phyloP scores from a whole-genome alignment of 2,329 filamentous ascomycete genomes.

The Monosporascus sp. region DNA sequence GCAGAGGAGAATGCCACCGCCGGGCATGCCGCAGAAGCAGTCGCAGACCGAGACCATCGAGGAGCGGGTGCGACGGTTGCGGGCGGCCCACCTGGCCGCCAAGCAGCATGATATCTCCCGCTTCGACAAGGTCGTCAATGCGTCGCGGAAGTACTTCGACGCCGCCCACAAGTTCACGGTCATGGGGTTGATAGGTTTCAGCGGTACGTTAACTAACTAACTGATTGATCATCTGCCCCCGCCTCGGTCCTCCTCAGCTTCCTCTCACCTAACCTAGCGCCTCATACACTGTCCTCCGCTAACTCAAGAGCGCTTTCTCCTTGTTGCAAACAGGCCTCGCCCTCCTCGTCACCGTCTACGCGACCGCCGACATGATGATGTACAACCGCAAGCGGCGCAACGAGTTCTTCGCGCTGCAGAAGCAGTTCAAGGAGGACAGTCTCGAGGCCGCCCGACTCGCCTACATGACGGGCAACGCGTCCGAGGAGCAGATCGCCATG shows the following conservation, averaged over 20 bases:
- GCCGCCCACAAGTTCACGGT: slow-evolving; percentile 52
- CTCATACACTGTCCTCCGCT: too few species aligned
- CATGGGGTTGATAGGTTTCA: slow-evolving; percentile 49
- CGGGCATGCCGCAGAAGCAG: slow-evolving; percentile 20
- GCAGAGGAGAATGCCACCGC: slow-evolving; percentile 12
- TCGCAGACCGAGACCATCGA: slow-evolving; percentile 55
- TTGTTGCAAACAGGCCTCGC: slow-evolving; percentile 39
- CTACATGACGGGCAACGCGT: slow-evolving; percentile 54
- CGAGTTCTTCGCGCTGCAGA: slow-evolving; percentile 53
- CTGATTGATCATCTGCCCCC: neutral
- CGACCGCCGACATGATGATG: slow-evolving; percentile 55
- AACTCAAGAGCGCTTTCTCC: neutral
- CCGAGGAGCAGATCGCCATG: slow-evolving; percentile 48
- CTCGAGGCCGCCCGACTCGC: slow-evolving; percentile 53
- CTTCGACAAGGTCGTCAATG: slow-evolving; percentile 44
- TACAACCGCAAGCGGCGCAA: slow-evolving; percentile 55
- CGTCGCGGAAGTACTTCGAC: slow-evolving; percentile 46
- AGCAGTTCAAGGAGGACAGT: slow-evolving; percentile 47
- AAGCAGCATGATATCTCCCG: slow-evolving; percentile 51
- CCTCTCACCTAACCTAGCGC: too few species aligned
- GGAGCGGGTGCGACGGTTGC: slow-evolving; percentile 62
- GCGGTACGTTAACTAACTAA: slow-evolving; percentile 36
- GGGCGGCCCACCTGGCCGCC: slow-evolving; percentile 63
- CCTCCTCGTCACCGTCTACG: slow-evolving; percentile 51
- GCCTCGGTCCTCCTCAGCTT: too few species aligned